Evolutionary conservation across 306 rosid species (phyloP).

Genomic region (Pyrus bretschneideri): DNA sequence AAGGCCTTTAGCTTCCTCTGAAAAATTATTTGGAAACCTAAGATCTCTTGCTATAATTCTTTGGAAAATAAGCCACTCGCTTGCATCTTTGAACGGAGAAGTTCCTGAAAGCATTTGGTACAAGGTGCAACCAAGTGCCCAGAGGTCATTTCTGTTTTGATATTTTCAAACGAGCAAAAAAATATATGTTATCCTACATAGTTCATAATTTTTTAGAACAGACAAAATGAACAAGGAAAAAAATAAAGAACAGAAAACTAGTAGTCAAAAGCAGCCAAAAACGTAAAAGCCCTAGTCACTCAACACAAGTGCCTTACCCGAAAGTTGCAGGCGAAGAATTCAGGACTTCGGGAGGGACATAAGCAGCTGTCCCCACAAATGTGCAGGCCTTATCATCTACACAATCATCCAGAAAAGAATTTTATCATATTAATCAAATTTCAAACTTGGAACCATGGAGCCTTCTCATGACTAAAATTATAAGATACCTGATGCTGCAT

Average conservation of each 20-base stretch:
- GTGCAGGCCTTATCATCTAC: conserved; percentile 98
- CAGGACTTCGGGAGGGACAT: conserved; percentile 99
- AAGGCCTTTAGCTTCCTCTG: conserved; percentile 80
- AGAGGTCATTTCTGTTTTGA: conserved; percentile 89
- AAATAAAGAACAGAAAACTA: background rate
- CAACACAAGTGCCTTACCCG: conserved; percentile 44
- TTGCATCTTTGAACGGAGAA: conserved; percentile 96
- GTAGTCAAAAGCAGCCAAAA: background rate
- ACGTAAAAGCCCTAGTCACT: background rate
- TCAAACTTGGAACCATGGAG: conserved; percentile 1
- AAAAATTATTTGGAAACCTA: conserved; percentile 85
- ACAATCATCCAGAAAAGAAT: conserved; percentile 1
- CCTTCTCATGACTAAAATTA: conserved; percentile 7
- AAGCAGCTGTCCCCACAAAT: conserved; percentile 99
- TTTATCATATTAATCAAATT: conserved; percentile 16
- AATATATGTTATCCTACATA: conserved; percentile 14
- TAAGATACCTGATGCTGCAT: conserved; percentile 84
- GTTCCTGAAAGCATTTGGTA: conserved; percentile 99
- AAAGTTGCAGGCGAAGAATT: conserved; percentile 99
- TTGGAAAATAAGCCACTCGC: conserved; percentile 99
- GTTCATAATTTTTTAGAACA: background rate
- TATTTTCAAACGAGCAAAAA: conserved; percentile 20
- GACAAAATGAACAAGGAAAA: background rate
- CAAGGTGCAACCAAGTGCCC: conserved; percentile 99
- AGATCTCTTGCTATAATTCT: conserved; percentile 94